These are phyloP conservation scores for Balakata baccata DNA, from an alignment of 345 rosid species.

Conservation along the genomic window DNA sequence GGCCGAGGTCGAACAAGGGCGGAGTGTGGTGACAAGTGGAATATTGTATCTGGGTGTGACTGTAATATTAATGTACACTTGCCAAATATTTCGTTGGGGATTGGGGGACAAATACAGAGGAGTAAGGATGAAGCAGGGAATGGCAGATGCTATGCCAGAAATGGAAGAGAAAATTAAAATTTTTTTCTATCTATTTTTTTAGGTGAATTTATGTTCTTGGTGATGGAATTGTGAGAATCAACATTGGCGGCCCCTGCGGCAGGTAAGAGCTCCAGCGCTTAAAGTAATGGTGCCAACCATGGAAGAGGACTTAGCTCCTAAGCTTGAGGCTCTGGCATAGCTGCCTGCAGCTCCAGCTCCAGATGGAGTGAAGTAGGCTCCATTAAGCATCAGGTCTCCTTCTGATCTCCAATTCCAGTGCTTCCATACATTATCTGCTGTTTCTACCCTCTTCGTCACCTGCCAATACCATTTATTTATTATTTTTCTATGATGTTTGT, in stretches of 20 bases:
- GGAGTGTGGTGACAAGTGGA: slow-evolving; percentile 28
- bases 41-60: neutral
- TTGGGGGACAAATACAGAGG: slow-evolving; percentile 10
- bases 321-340: slow-evolving; percentile 32
- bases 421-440: slow-evolving; percentile 7
- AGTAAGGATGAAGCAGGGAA: neutral
- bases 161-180: neutral
- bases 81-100: slow-evolving; percentile 28
- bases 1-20: slow-evolving; percentile 40
- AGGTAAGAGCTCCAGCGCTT: slow-evolving; percentile 17
- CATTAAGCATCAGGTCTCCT: slow-evolving; percentile 25
- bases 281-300: slow-evolving; percentile 27
- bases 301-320: slow-evolving; percentile 30
- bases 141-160: slow-evolving; percentile 1
- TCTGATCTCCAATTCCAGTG: slow-evolving; percentile 32
- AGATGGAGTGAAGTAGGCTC: slow-evolving; percentile 27
- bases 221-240: slow-evolving; percentile 24
- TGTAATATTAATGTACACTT: slow-evolving; percentile 31
- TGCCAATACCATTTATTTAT: neutral
- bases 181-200: neutral
- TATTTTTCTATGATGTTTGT: neutral
- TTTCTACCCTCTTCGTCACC: slow-evolving; percentile 27
- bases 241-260: slow-evolving; percentile 52
- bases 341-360: slow-evolving; percentile 30
- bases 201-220: neutral